Evolutionary conservation across 805 yeast species (phyloP), one percentile per base, ranked within the genome.

Genomic region (Candida ascalaphidarum): DNA sequence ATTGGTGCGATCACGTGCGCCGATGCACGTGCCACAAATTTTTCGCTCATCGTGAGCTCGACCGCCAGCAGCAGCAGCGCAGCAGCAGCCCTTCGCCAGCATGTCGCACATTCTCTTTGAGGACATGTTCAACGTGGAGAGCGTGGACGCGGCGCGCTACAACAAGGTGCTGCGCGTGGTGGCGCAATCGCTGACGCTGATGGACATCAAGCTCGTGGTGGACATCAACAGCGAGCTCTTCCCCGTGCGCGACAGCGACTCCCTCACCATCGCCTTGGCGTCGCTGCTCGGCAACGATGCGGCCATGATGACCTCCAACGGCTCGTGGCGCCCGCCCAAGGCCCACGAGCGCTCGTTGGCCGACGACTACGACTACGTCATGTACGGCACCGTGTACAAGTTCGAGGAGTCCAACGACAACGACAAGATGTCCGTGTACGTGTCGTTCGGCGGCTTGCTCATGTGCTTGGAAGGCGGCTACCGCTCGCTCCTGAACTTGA

Each of bases 341-440:
- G 71, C 81, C 9, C 82, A 79, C 34, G 95, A 86, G 42, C 73
- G 80, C 48, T 73, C 94, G 5, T 68, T 89, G 46, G 95, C 96
- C 41, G 96, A 89, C 53, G 97, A 92, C 50, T 89, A 86, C 62
- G 97, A 89, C 55, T 92, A 92, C 47, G 97, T 92, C 40, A 89
- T 92, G 97, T 77, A 88, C 53, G 98, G 98, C 30, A 86, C 95
- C 5, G 94, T 92, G 25, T 92, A 92, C 67, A 88, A 89, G 55
- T 92, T 92, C 50, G 96, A 89, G 54, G 98, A 92, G 60, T 74
- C 79, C 37, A 50, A 55, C 22, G 65, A 68, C 23, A 73, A 73
- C 39, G 83, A 77, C 47, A 65, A 64, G 40, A 81, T 85, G 58
- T 78, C 94, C 13, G 95, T 89, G 14, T 92, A 85, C 52, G 83